Percentiles rank a stretch among this genome's conserved stretches.
Evolutionary conservation across 148 eudicot genomes (phyloP).

Genomic region (Camellia japonica): DNA sequence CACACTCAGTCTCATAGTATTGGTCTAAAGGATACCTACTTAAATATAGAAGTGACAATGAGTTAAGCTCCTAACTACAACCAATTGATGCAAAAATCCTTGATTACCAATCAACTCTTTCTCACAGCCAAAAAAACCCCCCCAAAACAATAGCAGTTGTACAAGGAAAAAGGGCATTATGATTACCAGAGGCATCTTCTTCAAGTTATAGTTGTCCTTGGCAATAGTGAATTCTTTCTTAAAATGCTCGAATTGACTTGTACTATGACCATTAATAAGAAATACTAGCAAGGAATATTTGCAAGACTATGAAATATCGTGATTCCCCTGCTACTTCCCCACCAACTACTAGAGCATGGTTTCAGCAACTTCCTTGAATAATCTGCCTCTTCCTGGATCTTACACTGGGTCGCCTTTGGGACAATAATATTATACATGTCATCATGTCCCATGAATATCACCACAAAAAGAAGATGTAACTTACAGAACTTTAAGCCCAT

Average conservation of each 20-base stretch:
- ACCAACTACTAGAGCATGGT: neutral
- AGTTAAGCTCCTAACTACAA: neutral
- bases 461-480: neutral
- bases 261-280: neutral
- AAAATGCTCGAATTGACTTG: neutral
- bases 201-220: neutral
- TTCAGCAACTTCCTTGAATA: neutral
- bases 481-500: neutral
- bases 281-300: neutral
- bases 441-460: neutral
- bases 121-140: neutral
- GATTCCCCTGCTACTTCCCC: neutral
- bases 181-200: slow-evolving; percentile 1
- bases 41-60: neutral
- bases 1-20: neutral
- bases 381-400: neutral
- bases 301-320: neutral
- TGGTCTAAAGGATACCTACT: neutral
- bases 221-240: neutral
- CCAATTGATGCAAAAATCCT: neutral
- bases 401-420: neutral
- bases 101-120: neutral
- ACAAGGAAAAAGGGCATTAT: neutral
- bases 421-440: neutral
- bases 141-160: neutral